phyloP scores from a whole-genome alignment of 1,284 basidiomycete genomes.

The Cronartium quercuum region DNA sequence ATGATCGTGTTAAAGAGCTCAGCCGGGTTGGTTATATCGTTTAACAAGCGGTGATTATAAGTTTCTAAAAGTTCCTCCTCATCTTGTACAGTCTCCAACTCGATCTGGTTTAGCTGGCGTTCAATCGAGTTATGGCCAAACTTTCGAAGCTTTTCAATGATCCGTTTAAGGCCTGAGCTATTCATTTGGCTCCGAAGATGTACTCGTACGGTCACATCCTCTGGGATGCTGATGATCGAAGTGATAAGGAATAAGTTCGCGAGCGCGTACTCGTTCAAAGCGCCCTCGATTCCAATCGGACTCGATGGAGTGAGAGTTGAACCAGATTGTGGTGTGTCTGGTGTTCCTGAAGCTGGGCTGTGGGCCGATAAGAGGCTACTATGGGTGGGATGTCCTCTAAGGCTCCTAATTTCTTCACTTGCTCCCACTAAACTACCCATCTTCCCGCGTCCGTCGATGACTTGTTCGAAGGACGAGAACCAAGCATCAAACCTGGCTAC shows the following conservation, averaged over 20 bases:
- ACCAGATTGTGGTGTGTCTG: constrained; percentile 49
- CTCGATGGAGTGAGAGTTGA: constrained; percentile 50
- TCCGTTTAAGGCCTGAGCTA: constrained; percentile 67
- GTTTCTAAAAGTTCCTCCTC: constrained; percentile 69
- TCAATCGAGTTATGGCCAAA: constrained; percentile 64
- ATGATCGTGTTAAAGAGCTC: constrained; percentile 81
- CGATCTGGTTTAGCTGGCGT: constrained; percentile 63
- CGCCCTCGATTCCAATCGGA: constrained; percentile 61
- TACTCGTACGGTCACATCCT: constrained; percentile 73
- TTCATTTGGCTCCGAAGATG: constrained; percentile 86
- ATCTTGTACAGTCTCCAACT: constrained; percentile 67
- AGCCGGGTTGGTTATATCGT: constrained; percentile 70
- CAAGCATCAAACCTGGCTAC: constrained; percentile 71
- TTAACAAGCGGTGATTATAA: constrained; percentile 68
- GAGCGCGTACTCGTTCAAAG: constrained; percentile 65
- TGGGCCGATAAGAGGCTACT: constrained; percentile 38
- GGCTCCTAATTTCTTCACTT: constrained; percentile 72
- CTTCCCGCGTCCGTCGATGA: constrained; percentile 75
- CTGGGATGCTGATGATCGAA: constrained; percentile 59
- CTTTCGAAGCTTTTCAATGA: constrained; percentile 64
- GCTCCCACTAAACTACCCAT: constrained; percentile 95
- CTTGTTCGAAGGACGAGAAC: constrained; percentile 75
- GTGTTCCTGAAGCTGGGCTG: constrained; percentile 13
- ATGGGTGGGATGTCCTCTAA: constrained; percentile 42
- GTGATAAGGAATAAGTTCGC: constrained; percentile 70